A percentile compares a stretch with the other conserved stretches of the same genome.
Conservation (phyloP, 805 yeast species). For the Debaryomyces hansenii region DNA sequence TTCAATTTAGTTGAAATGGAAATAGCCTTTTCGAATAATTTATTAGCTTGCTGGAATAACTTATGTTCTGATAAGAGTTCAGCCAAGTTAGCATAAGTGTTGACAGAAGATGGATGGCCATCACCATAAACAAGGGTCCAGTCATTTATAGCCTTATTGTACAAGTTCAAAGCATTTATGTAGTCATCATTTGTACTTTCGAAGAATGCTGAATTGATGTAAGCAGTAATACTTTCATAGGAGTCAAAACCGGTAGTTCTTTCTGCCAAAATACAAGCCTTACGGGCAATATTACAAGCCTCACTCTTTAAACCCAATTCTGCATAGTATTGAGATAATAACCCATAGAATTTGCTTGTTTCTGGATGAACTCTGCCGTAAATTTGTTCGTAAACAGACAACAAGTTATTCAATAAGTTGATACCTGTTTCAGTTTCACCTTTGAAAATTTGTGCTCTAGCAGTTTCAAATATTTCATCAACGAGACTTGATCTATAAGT, state of each 20-base stretch:
- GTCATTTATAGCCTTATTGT: slow-evolving; percentile 56
- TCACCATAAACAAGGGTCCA: slow-evolving; percentile 61
- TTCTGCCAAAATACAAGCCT: slow-evolving; percentile 72
- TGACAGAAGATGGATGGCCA: slow-evolving; percentile 68
- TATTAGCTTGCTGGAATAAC: slow-evolving; percentile 47
- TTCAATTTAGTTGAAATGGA: slow-evolving; percentile 49
- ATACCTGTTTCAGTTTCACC: slow-evolving; percentile 57
- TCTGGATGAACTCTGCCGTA: slow-evolving; percentile 80
- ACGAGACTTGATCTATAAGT: slow-evolving; percentile 64
- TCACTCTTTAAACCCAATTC: slow-evolving; percentile 56
- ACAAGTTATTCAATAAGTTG: slow-evolving; percentile 65
- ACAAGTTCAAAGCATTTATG: slow-evolving; percentile 60
- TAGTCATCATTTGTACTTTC: slow-evolving; percentile 64
- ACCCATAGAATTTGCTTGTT: slow-evolving; percentile 67
- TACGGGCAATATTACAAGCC: slow-evolving; percentile 66
- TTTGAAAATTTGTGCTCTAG: slow-evolving; percentile 41
- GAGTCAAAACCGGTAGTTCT: slow-evolving; percentile 81
- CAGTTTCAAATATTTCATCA: slow-evolving; percentile 74
- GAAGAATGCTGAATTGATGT: slow-evolving; percentile 70
- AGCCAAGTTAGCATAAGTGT: slow-evolving; percentile 62
- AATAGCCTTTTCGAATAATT: slow-evolving; percentile 54
- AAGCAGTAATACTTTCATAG: slow-evolving; percentile 67
- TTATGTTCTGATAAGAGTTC: slow-evolving; percentile 53
- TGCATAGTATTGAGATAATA: slow-evolving; percentile 65
- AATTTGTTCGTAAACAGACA: slow-evolving; percentile 75